A percentile compares a stretch with the other conserved stretches of the same genome.
phyloP scores from a whole-genome alignment of 1,284 basidiomycete species.

The Puccinia coronata region DNA sequence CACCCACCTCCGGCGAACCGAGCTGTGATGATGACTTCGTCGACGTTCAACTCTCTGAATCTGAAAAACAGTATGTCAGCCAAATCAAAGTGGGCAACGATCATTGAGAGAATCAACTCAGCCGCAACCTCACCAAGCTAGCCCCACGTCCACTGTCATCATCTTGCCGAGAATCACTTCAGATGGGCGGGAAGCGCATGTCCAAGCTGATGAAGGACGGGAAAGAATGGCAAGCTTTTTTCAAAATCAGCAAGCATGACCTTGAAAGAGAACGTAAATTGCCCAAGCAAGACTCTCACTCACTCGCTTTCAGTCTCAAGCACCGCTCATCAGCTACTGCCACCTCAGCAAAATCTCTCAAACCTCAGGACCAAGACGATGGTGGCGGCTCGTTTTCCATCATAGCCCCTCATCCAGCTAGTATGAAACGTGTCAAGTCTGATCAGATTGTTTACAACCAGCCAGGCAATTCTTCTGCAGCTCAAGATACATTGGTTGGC shows the following conservation, averaged over 20 bases:
- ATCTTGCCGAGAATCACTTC: conserved; percentile 6
- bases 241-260: conserved; percentile 47
- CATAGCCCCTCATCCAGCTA: background rate
- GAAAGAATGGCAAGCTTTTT: too few species aligned
- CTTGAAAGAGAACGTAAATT: conserved; percentile 31
- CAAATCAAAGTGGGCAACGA: too few species aligned
- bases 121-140: too few species aligned
- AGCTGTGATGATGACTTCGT: too few species aligned
- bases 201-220: too few species aligned
- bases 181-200: too few species aligned
- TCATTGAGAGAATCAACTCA: too few species aligned
- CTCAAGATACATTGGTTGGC: too few species aligned
- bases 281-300: conserved; percentile 10
- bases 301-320: too few species aligned
- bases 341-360: background rate
- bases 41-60: too few species aligned
- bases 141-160: conserved; percentile 7
- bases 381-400: background rate
- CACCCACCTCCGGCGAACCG: too few species aligned
- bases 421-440: conserved; percentile 37
- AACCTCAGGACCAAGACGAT: background rate
- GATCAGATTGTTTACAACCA: conserved; percentile 15
- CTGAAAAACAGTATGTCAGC: too few species aligned
- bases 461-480: background rate
- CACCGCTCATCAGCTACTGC: background rate